phyloP scores from a whole-genome alignment of 139 green algal species.

The Chlamydomonas schloesseri region DNA sequence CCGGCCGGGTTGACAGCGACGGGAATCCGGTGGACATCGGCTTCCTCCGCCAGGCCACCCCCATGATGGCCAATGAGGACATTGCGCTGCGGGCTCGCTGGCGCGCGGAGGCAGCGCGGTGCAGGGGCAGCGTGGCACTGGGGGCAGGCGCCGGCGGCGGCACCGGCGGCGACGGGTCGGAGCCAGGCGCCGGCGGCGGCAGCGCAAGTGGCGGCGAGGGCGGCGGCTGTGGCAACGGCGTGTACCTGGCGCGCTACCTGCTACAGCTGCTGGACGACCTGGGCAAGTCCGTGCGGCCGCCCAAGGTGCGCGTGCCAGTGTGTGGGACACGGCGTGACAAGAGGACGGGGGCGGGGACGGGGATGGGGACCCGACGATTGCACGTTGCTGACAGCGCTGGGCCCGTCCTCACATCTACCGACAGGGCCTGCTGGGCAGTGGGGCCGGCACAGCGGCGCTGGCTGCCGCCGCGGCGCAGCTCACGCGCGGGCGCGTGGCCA shows the following conservation, averaged over 20 bases:
- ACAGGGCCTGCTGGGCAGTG: neutral
- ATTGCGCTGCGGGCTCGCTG: neutral
- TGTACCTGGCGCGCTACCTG: conserved; percentile 25
- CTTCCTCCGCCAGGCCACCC: conserved; percentile 24
- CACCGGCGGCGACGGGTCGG: too few species aligned
- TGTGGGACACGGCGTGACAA: too few species aligned
- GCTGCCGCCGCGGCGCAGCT: neutral
- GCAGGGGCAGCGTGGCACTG: neutral
- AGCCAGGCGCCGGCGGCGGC: too few species aligned
- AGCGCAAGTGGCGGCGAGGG: too few species aligned
- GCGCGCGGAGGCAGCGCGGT: neutral
- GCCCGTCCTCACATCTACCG: neutral
- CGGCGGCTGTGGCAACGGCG: too few species aligned
- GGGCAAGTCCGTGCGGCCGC: neutral
- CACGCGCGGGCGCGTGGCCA: neutral
- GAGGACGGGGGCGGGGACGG: too few species aligned
- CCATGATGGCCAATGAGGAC: conserved; percentile 12
- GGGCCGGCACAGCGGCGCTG: neutral
- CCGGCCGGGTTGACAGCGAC: too few species aligned
- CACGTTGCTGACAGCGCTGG: too few species aligned
- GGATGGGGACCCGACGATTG: too few species aligned
- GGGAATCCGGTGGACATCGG: neutral
- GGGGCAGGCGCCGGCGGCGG: neutral
- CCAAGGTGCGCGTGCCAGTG: neutral
- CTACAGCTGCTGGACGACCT: conserved; percentile 28